phyloP scores from a whole-genome alignment of 306 rosid genomes.

The Quercus parvula region DNA sequence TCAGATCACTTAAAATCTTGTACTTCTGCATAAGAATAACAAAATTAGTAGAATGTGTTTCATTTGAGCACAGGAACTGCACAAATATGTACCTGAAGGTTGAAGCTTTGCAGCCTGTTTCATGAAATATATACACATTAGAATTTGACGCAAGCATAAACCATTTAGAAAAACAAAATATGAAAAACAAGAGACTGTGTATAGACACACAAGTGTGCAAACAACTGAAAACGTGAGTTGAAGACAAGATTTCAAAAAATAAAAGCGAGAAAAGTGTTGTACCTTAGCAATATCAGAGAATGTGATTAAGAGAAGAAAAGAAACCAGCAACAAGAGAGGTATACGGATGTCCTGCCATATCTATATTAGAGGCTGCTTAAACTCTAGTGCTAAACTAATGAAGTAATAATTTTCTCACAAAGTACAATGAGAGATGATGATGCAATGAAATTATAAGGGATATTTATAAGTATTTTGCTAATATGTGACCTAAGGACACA shows the following conservation, averaged over 20 bases:
- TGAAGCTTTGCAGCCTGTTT: conserved; percentile 53
- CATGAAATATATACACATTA: neutral
- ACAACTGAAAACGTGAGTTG: too few relatives aligned
- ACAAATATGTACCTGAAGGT: conserved; percentile 42
- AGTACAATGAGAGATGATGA: neutral
- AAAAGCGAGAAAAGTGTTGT: neutral
- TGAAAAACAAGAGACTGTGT: too few relatives aligned
- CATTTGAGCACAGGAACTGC: neutral
- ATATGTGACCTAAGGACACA: too few relatives aligned
- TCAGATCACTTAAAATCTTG: neutral
- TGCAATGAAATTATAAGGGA: neutral
- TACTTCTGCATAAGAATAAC: neutral
- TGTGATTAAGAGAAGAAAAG: conserved; percentile 59
- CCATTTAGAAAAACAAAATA: too few relatives aligned
- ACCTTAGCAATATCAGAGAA: conserved; percentile 61
- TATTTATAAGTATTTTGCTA: too few relatives aligned
- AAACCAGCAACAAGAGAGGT: conserved; percentile 35
- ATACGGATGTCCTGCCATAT: conserved; percentile 42
- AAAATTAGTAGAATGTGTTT: neutral
- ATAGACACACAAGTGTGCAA: too few relatives aligned
- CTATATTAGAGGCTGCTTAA: neutral
- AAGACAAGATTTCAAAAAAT: neutral
- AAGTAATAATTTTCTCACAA: neutral
- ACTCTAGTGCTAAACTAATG: neutral
- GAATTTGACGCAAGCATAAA: neutral